Percentiles rank a stretch among this genome's conserved stretches.
These are phyloP conservation scores for Macroventuria anomochaeta DNA, from an alignment of 2,329 filamentous ascomycete species.

Conservation along the genomic window DNA sequence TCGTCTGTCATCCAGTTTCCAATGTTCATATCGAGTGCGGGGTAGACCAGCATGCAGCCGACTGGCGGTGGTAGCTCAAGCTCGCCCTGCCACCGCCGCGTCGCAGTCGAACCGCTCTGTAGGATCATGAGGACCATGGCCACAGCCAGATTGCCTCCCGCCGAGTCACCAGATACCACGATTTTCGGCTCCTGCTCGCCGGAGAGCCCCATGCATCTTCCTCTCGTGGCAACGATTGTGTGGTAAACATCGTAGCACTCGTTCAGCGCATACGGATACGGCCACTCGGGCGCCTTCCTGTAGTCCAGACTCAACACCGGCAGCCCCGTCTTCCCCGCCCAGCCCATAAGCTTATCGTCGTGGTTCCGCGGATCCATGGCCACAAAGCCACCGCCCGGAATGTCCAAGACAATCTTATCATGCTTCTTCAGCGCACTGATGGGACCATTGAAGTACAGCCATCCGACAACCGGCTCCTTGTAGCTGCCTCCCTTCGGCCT, in stretches of 20 bases:
- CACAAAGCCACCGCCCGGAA: slow-evolving; percentile 93
- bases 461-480: slow-evolving; percentile 79
- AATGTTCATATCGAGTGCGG: slow-evolving; percentile 93
- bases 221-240: slow-evolving; percentile 73
- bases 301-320: slow-evolving; percentile 93
- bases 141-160: slow-evolving; percentile 80
- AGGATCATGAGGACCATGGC: slow-evolving; percentile 88
- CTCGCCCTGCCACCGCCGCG: slow-evolving; percentile 63
- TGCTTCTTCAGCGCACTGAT: slow-evolving; percentile 77
- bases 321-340: slow-evolving; percentile 88
- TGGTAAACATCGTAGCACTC: slow-evolving; percentile 88
- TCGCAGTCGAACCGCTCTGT: slow-evolving; percentile 69
- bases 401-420: slow-evolving; percentile 80
- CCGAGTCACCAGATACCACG: slow-evolving; percentile 79
- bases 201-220: slow-evolving; percentile 76
- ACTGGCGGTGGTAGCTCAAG: slow-evolving; percentile 74
- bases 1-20: slow-evolving; percentile 99
- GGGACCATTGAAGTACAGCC: slow-evolving; percentile 94
- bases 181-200: slow-evolving; percentile 70
- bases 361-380: slow-evolving; percentile 95
- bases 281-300: slow-evolving; percentile 81
- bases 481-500: slow-evolving; percentile 82
- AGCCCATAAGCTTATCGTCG: slow-evolving; percentile 91
- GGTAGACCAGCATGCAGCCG: slow-evolving; percentile 86
- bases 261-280: slow-evolving; percentile 84